phyloP scores from a whole-genome alignment of 371 early-diverging fungal species.

The Zychaea mexicana region DNA sequence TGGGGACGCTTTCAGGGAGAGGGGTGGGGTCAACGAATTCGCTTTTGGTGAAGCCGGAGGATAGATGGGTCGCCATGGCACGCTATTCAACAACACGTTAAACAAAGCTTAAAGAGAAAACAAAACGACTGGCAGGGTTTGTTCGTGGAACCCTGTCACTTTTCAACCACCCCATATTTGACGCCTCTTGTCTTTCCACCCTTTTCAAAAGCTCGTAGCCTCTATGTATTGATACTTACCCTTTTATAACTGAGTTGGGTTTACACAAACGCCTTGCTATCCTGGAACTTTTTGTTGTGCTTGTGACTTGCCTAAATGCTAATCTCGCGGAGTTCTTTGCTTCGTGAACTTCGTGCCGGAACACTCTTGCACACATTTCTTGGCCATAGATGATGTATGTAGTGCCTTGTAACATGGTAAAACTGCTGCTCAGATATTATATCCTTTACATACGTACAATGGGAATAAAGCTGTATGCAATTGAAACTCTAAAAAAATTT shows the following conservation, averaged over 20 bases:
- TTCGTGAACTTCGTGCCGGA: no score
- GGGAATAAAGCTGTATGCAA: no score
- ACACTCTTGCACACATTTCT: no score
- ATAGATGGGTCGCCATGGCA: conserved; percentile 39
- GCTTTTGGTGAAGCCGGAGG: conserved; percentile 35
- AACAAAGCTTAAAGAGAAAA: background rate
- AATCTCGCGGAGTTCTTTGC: background rate
- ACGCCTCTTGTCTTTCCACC: background rate
- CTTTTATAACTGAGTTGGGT: conserved; percentile 4
- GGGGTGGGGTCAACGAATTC: conserved; percentile 78
- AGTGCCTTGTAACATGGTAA: no score
- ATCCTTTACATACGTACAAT: no score
- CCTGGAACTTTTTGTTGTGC: conserved; percentile 7
- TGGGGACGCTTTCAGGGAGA: conserved; percentile 65
- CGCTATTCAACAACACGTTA: no score
- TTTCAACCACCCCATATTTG: background rate
- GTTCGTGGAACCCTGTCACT: background rate
- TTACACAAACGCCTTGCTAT: conserved; percentile 5
- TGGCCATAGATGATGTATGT: no score
- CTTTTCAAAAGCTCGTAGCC: background rate
- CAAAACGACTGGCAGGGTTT: background rate
- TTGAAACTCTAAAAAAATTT: no score
- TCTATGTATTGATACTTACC: background rate
- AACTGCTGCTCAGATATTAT: no score
- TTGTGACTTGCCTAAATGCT: background rate